Evolutionary conservation across 1,284 basidiomycete species (phyloP).

Genomic region (Moniliella sp.): DNA sequence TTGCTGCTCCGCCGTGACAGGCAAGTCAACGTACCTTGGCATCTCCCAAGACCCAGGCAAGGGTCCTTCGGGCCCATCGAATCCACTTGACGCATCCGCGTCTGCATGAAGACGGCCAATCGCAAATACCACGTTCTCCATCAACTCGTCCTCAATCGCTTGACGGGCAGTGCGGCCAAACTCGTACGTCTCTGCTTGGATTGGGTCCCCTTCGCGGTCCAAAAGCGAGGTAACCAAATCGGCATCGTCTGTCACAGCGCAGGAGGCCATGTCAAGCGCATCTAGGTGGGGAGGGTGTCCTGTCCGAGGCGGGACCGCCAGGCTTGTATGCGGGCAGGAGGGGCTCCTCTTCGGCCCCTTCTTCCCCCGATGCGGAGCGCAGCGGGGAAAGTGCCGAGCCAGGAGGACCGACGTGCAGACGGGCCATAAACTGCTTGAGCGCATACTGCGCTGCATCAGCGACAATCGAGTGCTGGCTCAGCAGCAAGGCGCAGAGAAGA

Average conservation of each 20-base stretch:
- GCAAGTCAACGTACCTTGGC: too few species aligned
- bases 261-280: too few species aligned
- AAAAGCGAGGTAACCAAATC: conserved; percentile 1
- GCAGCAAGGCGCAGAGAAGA: conserved; percentile 63
- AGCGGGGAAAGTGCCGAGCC: not conserved
- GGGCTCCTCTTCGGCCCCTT: not conserved
- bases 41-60: too few species aligned
- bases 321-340: not conserved
- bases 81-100: not conserved
- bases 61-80: too few species aligned
- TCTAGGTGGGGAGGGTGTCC: too few species aligned
- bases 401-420: conserved; percentile 27
- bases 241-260: conserved; percentile 1
- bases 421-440: conserved; percentile 54
- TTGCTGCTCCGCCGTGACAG: too few species aligned
- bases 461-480: conserved; percentile 55
- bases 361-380: not conserved
- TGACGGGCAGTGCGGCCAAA: conserved; percentile 13
- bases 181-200: conserved; percentile 18
- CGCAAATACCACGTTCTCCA: conserved; percentile 26
- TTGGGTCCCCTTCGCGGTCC: conserved; percentile 21
- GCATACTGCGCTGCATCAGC: conserved; percentile 53
- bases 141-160: conserved; percentile 19
- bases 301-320: not conserved
- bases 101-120: conserved; percentile 7